These are phyloP conservation scores for Clavispora carvajalis DNA, from an alignment of 805 yeast genomes.

Conservation along the genomic window DNA sequence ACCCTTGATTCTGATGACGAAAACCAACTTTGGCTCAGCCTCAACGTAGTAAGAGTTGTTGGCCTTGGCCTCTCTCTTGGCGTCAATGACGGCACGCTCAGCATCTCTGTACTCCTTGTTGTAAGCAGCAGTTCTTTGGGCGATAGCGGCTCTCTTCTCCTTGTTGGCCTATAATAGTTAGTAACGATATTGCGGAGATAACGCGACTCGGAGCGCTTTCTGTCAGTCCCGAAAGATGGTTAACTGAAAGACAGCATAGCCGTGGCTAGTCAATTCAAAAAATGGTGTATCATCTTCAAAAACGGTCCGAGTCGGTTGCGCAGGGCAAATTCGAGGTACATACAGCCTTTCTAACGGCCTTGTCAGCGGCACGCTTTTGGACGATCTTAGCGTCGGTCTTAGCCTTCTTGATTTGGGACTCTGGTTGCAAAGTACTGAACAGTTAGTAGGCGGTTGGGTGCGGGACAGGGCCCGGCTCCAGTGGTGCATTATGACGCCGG, in stretches of 20 bases:
- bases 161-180: conserved; percentile 37
- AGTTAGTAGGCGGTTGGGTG: conserved; percentile 6
- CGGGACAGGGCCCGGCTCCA: no score
- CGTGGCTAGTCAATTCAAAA: conserved; percentile 57
- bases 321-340: conserved; percentile 33
- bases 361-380: conserved; percentile 75
- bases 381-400: conserved; percentile 73
- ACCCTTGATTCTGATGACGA: conserved; percentile 99
- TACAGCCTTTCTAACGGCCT: conserved; percentile 75
- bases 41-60: conserved; percentile 90
- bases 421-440: conserved; percentile 60
- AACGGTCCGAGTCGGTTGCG: conserved; percentile 1
- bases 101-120: conserved; percentile 89
- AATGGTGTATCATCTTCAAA: conserved; percentile 46
- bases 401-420: conserved; percentile 78
- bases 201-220: conserved; percentile 7
- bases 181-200: conserved; percentile 15
- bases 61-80: conserved; percentile 93
- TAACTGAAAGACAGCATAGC: conserved; percentile 70
- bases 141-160: conserved; percentile 63
- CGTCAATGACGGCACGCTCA: conserved; percentile 80
- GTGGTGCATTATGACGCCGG: not conserved
- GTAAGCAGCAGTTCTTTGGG: conserved; percentile 96
- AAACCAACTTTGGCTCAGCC: conserved; percentile 91
- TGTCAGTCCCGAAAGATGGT: conserved; percentile 87